Percentiles rank a stretch among this genome's conserved stretches.
Conservation (phyloP, 306 rosid species). For the Prosopis cineraria region DNA sequence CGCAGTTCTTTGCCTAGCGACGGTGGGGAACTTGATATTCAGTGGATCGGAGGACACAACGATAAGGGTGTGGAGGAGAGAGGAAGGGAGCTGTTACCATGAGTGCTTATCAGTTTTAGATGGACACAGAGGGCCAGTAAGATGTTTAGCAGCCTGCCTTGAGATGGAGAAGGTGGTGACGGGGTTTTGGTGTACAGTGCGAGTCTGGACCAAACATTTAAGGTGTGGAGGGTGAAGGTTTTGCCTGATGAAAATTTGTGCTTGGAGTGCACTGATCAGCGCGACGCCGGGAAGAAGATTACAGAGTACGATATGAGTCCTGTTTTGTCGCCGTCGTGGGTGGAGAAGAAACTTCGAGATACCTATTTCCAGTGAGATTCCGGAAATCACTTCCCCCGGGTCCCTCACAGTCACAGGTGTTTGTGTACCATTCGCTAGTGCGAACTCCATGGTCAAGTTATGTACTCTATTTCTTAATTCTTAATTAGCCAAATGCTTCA, state of each 20-base stretch:
- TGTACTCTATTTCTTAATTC: neutral
- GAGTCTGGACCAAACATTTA: constrained; percentile 68
- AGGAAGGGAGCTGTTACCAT: constrained; percentile 63
- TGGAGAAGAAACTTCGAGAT: constrained; percentile 60
- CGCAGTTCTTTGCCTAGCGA: constrained; percentile 58
- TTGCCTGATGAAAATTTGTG: constrained; percentile 48
- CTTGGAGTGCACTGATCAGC: constrained; percentile 30
- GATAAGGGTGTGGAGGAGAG: constrained; percentile 69
- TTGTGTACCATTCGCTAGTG: too few species aligned
- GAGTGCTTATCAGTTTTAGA: constrained; percentile 71
- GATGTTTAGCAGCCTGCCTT: constrained; percentile 63
- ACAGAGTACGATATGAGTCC: constrained; percentile 52
- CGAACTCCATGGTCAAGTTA: too few species aligned
- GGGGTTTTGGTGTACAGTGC: constrained; percentile 44
- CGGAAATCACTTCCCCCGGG: neutral
- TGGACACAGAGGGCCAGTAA: constrained; percentile 82
- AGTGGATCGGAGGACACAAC: constrained; percentile 86
- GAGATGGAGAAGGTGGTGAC: constrained; percentile 38
- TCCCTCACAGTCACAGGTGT: too few species aligned
- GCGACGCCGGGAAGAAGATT: constrained; percentile 28
- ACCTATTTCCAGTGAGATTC: constrained; percentile 27
- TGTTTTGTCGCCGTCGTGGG: constrained; percentile 74
- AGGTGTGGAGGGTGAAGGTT: constrained; percentile 75
- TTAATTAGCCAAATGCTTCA: neutral
- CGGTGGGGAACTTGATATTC: constrained; percentile 64